Evolutionary conservation across 169 alveolate genomes (phyloP).

Genomic region (Eimeria maxima): DNA sequence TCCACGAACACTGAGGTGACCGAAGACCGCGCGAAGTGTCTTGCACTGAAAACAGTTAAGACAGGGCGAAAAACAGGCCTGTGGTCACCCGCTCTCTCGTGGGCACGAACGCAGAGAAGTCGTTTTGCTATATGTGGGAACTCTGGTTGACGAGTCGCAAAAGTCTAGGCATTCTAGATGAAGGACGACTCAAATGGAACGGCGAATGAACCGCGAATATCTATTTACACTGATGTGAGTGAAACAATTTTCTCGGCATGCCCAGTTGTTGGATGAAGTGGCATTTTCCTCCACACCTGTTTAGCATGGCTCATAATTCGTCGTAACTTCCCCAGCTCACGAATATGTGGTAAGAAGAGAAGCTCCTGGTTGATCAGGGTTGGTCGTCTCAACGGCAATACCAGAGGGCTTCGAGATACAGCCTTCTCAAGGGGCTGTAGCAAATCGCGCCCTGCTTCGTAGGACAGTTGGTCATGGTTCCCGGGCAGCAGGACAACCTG

Average conservation of each 20-base stretch:
- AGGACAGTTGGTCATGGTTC: conserved; percentile 56
- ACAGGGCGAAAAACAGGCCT: background rate
- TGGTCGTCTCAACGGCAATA: conserved; percentile 70
- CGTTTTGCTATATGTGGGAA: background rate
- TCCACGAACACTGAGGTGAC: conserved; percentile 71
- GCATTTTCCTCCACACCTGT: background rate
- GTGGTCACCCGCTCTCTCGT: background rate
- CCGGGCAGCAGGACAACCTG: conserved; percentile 68
- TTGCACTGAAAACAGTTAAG: conserved; percentile 55
- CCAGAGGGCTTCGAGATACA: conserved; percentile 51
- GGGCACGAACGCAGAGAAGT: background rate
- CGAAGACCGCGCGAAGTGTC: conserved; percentile 78
- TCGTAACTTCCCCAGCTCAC: conserved; percentile 36
- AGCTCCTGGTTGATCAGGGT: conserved; percentile 71
- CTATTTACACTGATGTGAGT: background rate
- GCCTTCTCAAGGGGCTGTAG: conserved; percentile 64
- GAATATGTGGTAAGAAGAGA: conserved; percentile 68
- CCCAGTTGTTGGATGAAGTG: background rate
- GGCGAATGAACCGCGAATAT: background rate
- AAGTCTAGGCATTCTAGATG: background rate
- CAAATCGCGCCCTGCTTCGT: conserved; percentile 71
- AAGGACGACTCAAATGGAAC: background rate
- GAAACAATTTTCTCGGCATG: too few species aligned
- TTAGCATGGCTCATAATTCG: conserved; percentile 53
- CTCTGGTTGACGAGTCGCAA: background rate